Base-by-base conservation (phyloP, 257 asterid species). In the Nemophila menziesii region DNA sequence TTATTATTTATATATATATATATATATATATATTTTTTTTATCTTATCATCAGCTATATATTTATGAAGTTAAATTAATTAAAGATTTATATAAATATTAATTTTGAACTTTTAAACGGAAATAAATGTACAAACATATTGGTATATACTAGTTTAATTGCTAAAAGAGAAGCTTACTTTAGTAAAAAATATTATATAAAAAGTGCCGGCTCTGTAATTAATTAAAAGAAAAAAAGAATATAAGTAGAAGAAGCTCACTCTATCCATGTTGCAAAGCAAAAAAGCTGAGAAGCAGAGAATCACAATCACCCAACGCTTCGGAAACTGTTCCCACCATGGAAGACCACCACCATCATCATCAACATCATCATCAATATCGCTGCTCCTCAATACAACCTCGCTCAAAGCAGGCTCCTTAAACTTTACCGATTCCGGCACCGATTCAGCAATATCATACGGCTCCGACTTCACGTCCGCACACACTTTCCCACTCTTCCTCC, bases 241-340 rank as follows among this genome's bases (percentile, higher is more conserved):
- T 26, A 26, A 4, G 10, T 10, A 11, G 8, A 1, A 16, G 8
- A 16, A 9, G 49, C 71, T 79, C 63, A 85, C 95, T 73, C 95
- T 78, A 49, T 85, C 95, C 95, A 80, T 85, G 44, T 85, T 85
- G 80, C 93, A 85, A 5, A 85, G 92, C 22, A 85, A 73, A 56
- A 85, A 85, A 40, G 92, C 82, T 4, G 85, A 70, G 71, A 71
- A 85, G 63, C 95, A 85, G 38, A 85, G 87, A 7, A 85, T 49
- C 62, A 85, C 95, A 46, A 85, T 85, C 44, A 80, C 75, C 95
- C 95, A 80, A 54, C 93, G 87, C 56, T 67, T 80, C 1, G 93
- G 95, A 37, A 85, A 78, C 78, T 69, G 65, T 17, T 73, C 73
- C 92, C 78, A 70, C 94, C 92, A 75, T 12, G 78, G 72, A 19